Evolutionary conservation across 768 basidiomycete species (phyloP).

Genomic region (Candolleomyces efflorescens): DNA sequence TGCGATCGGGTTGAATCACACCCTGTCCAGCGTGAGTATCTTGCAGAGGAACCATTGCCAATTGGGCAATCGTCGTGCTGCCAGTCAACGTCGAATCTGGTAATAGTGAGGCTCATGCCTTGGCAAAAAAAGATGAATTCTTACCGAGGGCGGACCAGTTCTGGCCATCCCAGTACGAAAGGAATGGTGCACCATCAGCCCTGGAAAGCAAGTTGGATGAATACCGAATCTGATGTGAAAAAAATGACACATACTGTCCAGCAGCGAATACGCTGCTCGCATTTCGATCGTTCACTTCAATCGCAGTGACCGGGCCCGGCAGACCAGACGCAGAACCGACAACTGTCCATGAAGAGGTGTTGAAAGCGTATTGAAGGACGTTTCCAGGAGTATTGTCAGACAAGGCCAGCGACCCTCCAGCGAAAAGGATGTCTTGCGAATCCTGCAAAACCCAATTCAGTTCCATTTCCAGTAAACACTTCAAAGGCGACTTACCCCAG

Average conservation of each 20-base stretch:
- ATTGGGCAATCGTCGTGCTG: slow-evolving; percentile 68
- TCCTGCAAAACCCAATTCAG: slow-evolving; percentile 32
- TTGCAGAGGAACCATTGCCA: slow-evolving; percentile 87
- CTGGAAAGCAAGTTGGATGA: slow-evolving; percentile 23
- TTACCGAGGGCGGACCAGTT: slow-evolving; percentile 69
- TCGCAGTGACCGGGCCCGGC: slow-evolving; percentile 87
- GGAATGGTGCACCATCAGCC: slow-evolving; percentile 66
- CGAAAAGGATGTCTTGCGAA: slow-evolving; percentile 67
- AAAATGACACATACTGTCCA: slow-evolving; percentile 59
- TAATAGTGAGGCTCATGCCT: not conserved
- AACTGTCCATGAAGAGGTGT: slow-evolving; percentile 70
- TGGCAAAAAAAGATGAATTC: slow-evolving; percentile 14
- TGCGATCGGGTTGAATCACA: slow-evolving; percentile 77
- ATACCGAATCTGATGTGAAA: not conserved
- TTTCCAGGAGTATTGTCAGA: slow-evolving; percentile 61
- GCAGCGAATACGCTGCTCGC: slow-evolving; percentile 85
- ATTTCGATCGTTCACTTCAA: slow-evolving; percentile 81
- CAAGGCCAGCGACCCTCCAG: slow-evolving; percentile 74
- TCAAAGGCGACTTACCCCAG: slow-evolving; percentile 56
- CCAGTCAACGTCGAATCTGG: slow-evolving; percentile 53
- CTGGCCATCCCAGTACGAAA: slow-evolving; percentile 81
- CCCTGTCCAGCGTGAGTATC: slow-evolving; percentile 67
- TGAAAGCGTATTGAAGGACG: slow-evolving; percentile 68
- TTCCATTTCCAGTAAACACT: slow-evolving; percentile 6
- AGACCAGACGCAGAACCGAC: slow-evolving; percentile 58